These are phyloP conservation scores for Melastoma malabathricum DNA, from an alignment of 345 rosid genomes.

Conservation along the genomic window DNA sequence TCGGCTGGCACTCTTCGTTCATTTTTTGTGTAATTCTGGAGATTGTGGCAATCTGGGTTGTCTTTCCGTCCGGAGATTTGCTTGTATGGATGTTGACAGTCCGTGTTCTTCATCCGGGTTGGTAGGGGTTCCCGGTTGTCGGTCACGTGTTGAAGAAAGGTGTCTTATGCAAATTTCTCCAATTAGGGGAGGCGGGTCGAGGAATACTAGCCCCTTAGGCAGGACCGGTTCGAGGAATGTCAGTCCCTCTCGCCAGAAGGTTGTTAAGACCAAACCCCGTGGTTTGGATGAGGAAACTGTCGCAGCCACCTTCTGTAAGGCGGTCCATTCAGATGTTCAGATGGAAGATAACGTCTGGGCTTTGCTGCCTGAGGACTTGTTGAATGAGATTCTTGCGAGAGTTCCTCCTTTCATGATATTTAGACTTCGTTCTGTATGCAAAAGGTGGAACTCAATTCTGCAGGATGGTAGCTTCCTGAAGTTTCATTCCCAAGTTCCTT, in stretches of 20 bases:
- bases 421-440: conserved; percentile 75
- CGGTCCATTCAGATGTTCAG: conserved; percentile 47
- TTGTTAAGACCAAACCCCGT: conserved; percentile 78
- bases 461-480: conserved; percentile 78
- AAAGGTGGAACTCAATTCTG: conserved; percentile 78
- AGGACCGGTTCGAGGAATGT: conserved; percentile 71
- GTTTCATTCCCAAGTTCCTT: conserved; percentile 49
- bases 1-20: too few species aligned
- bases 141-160: conserved; percentile 26
- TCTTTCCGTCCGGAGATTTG: too few species aligned
- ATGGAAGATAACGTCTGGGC: conserved; percentile 96
- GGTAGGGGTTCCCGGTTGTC: conserved; percentile 15
- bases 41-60: too few species aligned
- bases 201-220: conserved; percentile 66
- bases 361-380: conserved; percentile 88
- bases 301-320: conserved; percentile 67
- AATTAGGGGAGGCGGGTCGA: conserved; percentile 46
- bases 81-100: conserved; percentile 35
- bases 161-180: conserved; percentile 52
- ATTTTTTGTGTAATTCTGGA: too few species aligned
- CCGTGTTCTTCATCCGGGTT: conserved; percentile 38
- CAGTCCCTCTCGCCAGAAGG: conserved; percentile 80
- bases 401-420: conserved; percentile 93
- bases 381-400: conserved; percentile 78
- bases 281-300: conserved; percentile 80